Base-by-base conservation (phyloP, 352 stramenopile genomes). In the Thalassiosira pacifica region DNA sequence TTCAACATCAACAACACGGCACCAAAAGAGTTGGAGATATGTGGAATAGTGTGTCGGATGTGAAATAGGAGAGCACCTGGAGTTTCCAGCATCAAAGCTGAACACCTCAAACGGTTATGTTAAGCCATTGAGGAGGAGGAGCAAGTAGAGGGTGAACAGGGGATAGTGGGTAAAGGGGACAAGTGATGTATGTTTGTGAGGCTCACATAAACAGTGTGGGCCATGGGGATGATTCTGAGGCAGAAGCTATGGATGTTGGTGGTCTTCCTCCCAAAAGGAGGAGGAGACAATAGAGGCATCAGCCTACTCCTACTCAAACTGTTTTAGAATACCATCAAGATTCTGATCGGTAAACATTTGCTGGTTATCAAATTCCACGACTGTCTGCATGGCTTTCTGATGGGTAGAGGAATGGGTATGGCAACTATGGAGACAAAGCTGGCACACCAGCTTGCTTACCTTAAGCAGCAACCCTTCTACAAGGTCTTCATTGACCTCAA, bases 231-330 rank as follows among this genome's bases (percentile, higher is more conserved):
- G 29, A 69, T 85, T 13, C 77, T 68, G 11, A 19, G 18, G 11
- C 32, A 74, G 66, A 9, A 76, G 19, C 26, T 10, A n/a, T 79
- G 67, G 68, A 42, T 48, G 19, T 55, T 60, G 4, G 32, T 80
- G 32, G 67, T 75, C 0, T n/a, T 85, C 5, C 59, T 85, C 1
- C 77, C 69, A 19, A 85, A 85, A 31, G 68, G 68, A 10, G 65
- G 69, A 2, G 69, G 68, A 9, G 69, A 76, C 68, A 67, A 76
- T 27, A 40, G 45, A 2, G 77, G 77, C 24, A 85, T 85, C 34
- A 59, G 68, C 37, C 42, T 85, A 31, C n/a, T 45, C 37, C 42
- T 85, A 31, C n/a, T 45, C 52, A 85, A 42, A 42, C 34, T 10
- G 10, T 42, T 42, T 10, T 42, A 10, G 34, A 42, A 42, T 4